A percentile compares a stretch with the other conserved stretches of the same genome.
These are phyloP conservation scores for Volvox reticuliferus DNA, from an alignment of 139 green algal genomes.

Conservation along the genomic window DNA sequence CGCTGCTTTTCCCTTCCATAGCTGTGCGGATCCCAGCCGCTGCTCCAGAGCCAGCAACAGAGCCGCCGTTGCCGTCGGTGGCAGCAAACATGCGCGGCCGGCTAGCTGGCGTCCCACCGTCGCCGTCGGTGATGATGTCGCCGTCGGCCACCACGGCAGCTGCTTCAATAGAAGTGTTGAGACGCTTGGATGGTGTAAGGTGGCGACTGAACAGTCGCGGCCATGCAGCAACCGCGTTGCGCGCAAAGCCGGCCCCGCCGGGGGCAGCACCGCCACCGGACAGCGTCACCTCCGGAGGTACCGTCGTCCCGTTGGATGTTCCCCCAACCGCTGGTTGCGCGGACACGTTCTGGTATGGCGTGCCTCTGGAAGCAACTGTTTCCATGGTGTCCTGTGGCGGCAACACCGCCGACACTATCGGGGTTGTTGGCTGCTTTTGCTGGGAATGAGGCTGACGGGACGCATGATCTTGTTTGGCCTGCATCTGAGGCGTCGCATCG, in stretches of 20 bases:
- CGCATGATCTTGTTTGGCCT: not conserved
- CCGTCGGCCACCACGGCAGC: not conserved
- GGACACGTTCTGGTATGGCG: not conserved
- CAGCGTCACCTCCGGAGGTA: not conserved
- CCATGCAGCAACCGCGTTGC: not conserved
- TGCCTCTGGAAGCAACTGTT: not conserved
- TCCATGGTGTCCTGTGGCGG: not conserved
- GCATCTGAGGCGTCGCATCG: not conserved
- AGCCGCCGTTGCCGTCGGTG: not conserved
- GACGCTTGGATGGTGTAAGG: constrained; percentile 4
- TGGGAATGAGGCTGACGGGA: not conserved
- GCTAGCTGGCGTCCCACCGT: not conserved
- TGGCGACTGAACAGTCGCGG: constrained; percentile 27
- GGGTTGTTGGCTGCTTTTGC: not conserved
- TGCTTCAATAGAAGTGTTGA: not conserved
- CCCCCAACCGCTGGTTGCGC: not conserved
- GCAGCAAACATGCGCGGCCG: not conserved
- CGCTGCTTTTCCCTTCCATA: too few species aligned
- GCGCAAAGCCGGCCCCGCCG: not conserved
- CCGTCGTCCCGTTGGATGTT: not conserved
- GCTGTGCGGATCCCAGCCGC: not conserved
- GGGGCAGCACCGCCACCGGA: not conserved
- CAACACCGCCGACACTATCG: not conserved
- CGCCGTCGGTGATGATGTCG: not conserved
- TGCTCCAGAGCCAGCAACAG: not conserved